phyloP scores from a whole-genome alignment of 768 basidiomycete genomes.

The Bullera alba region DNA sequence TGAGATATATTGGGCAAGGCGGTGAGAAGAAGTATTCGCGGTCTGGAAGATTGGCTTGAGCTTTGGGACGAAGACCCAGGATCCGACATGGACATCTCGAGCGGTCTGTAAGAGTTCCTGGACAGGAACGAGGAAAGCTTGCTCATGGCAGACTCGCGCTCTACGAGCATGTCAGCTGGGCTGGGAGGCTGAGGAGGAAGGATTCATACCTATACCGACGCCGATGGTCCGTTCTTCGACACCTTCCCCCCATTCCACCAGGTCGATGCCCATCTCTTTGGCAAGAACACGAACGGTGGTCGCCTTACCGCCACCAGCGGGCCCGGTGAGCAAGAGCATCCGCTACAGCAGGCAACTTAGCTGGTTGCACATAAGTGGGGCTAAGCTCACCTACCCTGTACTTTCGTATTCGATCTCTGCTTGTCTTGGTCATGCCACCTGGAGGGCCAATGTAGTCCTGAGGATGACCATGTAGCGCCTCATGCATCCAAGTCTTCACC shows the following conservation, averaged over 20 bases:
- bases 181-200: neutral
- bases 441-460: slow-evolving; percentile 5
- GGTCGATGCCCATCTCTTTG: slow-evolving; percentile 65
- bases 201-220: slow-evolving; percentile 41
- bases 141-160: slow-evolving; percentile 48
- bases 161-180: slow-evolving; percentile 22
- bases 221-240: slow-evolving; percentile 52
- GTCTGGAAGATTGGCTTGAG: slow-evolving; percentile 18
- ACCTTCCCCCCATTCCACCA: slow-evolving; percentile 77
- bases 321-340: slow-evolving; percentile 76
- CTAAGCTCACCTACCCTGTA: slow-evolving; percentile 30
- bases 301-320: slow-evolving; percentile 86
- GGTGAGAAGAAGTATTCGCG: slow-evolving; percentile 70
- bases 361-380: too few species aligned
- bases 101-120: slow-evolving; percentile 46
- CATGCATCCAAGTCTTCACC: slow-evolving; percentile 42
- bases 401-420: slow-evolving; percentile 36
- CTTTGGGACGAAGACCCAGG: slow-evolving; percentile 8
- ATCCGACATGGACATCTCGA: slow-evolving; percentile 20
- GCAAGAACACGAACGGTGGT: slow-evolving; percentile 71
- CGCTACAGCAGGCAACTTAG: slow-evolving; percentile 53
- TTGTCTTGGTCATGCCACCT: slow-evolving; percentile 1
- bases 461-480: slow-evolving; percentile 34
- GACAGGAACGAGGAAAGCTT: slow-evolving; percentile 72
- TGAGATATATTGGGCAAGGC: slow-evolving; percentile 88